phyloP scores from a whole-genome alignment of 208 protist species.

The Acanthamoeba healyi region DNA sequence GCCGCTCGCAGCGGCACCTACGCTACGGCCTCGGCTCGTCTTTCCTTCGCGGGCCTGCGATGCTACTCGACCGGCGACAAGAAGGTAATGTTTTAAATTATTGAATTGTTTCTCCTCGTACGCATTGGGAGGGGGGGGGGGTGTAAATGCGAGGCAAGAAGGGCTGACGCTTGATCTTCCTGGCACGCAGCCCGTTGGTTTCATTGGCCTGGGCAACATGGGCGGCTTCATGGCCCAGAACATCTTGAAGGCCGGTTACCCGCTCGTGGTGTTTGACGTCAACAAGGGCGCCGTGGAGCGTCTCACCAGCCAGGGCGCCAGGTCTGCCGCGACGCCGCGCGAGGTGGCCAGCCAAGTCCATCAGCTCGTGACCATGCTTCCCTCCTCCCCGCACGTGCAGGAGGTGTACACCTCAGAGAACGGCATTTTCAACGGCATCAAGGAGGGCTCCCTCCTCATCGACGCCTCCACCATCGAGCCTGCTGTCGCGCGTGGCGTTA shows the following conservation, averaged over 20 bases:
- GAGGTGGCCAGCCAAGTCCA: conserved; percentile 82
- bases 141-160: no score
- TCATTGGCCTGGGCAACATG: conserved; percentile 92
- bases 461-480: conserved; percentile 92
- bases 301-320: conserved; percentile 4
- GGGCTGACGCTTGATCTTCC: no score
- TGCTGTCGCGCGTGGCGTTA: conserved; percentile 79
- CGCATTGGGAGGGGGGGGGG: no score
- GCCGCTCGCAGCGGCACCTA: neutral
- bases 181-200: conserved; percentile 84
- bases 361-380: conserved; percentile 92
- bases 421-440: conserved; percentile 76
- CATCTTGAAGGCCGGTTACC: conserved; percentile 84
- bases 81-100: neutral
- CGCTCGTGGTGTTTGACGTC: conserved; percentile 88
- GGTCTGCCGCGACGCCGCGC: neutral
- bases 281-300: conserved; percentile 59
- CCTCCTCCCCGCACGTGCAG: conserved; percentile 76
- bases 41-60: neutral
- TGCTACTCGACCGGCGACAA: conserved; percentile 8
- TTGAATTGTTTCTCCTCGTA: no score
- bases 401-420: conserved; percentile 60
- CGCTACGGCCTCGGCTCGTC: neutral
- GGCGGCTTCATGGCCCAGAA: conserved; percentile 88
- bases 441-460: conserved; percentile 87